These are phyloP conservation scores for Desmodesmus armatus DNA, from an alignment of 139 green algal genomes.

Conservation along the genomic window DNA sequence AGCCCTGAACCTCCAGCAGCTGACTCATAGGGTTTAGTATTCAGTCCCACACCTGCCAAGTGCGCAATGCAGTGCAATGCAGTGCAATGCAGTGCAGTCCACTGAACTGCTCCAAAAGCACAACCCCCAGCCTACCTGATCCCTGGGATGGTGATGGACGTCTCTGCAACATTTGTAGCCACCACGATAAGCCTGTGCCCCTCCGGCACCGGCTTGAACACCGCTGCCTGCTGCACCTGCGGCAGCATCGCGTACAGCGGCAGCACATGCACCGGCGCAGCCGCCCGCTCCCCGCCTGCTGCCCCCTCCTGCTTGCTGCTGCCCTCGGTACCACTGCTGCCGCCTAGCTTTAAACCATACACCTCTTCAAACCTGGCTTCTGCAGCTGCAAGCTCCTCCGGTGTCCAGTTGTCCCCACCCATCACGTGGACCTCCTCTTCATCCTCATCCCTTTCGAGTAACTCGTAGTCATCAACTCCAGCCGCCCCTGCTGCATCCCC, in stretches of 20 bases:
- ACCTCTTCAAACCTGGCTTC: slow-evolving; percentile 72
- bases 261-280: slow-evolving; percentile 81
- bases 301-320: neutral
- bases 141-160: slow-evolving; percentile 97
- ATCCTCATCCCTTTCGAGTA: slow-evolving; percentile 59
- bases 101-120: too few relatives aligned
- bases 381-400: slow-evolving; percentile 79
- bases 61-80: too few relatives aligned
- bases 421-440: slow-evolving; percentile 71
- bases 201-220: slow-evolving; percentile 80
- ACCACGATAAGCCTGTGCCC: slow-evolving; percentile 92
- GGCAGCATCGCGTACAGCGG: slow-evolving; percentile 97
- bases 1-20: too few relatives aligned
- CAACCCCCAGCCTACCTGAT: slow-evolving; percentile 62
- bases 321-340: neutral
- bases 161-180: slow-evolving; percentile 99
- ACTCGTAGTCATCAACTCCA: slow-evolving; percentile 33
- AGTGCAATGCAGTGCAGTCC: too few relatives aligned
- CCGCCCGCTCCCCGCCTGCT: neutral
- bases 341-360: slow-evolving; percentile 41
- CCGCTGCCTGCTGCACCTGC: slow-evolving; percentile 70
- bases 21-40: too few relatives aligned
- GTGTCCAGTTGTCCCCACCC: slow-evolving; percentile 76
- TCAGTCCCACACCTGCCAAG: too few relatives aligned
- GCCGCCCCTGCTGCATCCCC: slow-evolving; percentile 43